Percentiles rank a stretch among this genome's conserved stretches.
phyloP scores from a whole-genome alignment of 1,139 yeast species.

The Saccharomyces hybrid region DNA sequence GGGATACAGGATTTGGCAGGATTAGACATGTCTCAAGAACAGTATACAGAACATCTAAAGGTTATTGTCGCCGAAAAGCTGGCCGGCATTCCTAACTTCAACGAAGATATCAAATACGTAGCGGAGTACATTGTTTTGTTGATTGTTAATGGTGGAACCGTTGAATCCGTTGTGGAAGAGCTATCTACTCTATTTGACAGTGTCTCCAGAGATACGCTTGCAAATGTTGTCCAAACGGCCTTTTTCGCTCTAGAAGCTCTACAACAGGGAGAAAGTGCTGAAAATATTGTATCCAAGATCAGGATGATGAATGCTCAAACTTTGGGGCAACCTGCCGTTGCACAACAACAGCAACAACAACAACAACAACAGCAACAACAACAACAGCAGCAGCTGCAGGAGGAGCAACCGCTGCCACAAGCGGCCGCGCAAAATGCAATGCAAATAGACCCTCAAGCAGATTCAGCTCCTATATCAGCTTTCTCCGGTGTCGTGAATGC shows the following conservation, averaged over 20 bases:
- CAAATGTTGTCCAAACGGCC: conserved; percentile 41
- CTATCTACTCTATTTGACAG: conserved; percentile 59
- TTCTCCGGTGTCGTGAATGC: too few relatives aligned
- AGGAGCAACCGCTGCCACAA: conserved; percentile 13
- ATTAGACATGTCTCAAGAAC: conserved; percentile 31
- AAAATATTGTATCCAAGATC: conserved; percentile 27
- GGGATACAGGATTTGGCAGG: too few relatives aligned
- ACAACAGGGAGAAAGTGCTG: conserved; percentile 30
- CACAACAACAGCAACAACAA: too few relatives aligned
- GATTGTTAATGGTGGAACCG: conserved; percentile 62
- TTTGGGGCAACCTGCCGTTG: conserved; percentile 14
- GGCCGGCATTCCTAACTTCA: conserved; percentile 33
- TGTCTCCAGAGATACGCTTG: conserved; percentile 42
- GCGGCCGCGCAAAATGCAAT: too few relatives aligned
- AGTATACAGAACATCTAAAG: conserved; percentile 32
- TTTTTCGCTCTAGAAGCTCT: conserved; percentile 49
- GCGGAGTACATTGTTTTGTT: conserved; percentile 73
- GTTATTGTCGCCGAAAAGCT: conserved; percentile 33
- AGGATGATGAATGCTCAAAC: conserved; percentile 16
- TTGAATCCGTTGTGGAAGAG: conserved; percentile 58
- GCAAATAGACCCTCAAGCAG: too few relatives aligned
- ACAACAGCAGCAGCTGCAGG: too few relatives aligned
- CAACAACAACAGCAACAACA: too few relatives aligned
- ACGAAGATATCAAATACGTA: conserved; percentile 68
- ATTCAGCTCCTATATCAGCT: too few relatives aligned